phyloP scores from a whole-genome alignment of 1,284 basidiomycete genomes.

The Ganoderma lucidum region DNA sequence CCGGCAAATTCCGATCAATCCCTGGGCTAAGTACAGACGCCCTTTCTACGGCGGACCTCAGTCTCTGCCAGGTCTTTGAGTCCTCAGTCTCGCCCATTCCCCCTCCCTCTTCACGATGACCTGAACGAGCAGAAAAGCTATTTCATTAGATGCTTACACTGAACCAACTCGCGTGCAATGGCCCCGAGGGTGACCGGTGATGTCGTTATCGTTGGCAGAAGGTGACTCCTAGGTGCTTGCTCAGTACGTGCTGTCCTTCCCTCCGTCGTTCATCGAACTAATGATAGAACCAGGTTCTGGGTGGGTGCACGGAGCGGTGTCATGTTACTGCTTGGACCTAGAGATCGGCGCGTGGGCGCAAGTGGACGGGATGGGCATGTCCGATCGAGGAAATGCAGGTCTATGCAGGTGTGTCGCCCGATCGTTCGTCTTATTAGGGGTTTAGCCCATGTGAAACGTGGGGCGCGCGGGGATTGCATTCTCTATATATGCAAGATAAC shows the following conservation, averaged over 20 bases:
- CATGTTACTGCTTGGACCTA: conserved; percentile 41
- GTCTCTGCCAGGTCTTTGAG: no score
- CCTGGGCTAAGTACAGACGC: no score
- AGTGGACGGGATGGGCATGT: conserved; percentile 55
- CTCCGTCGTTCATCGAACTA: background rate
- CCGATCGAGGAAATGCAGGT: conserved; percentile 91
- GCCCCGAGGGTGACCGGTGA: conserved; percentile 54
- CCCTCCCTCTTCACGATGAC: background rate
- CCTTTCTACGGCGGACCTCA: no score
- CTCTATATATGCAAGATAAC: conserved; percentile 61
- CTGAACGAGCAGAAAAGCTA: background rate
- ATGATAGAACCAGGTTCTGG: conserved; percentile 38
- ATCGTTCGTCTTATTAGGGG: conserved; percentile 2
- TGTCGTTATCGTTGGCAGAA: conserved; percentile 94
- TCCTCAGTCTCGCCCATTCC: background rate
- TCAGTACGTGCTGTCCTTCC: conserved; percentile 62
- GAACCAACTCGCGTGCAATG: background rate
- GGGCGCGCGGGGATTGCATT: conserved; percentile 76
- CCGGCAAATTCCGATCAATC: no score
- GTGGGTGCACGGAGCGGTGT: conserved; percentile 56
- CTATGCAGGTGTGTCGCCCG: conserved; percentile 72
- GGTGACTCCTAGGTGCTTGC: conserved; percentile 88
- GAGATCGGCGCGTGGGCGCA: conserved; percentile 85
- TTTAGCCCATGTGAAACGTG: background rate
- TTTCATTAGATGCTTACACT: background rate